phyloP scores from a whole-genome alignment of 75 land plant genomes.

The Larix kaempferi region DNA sequence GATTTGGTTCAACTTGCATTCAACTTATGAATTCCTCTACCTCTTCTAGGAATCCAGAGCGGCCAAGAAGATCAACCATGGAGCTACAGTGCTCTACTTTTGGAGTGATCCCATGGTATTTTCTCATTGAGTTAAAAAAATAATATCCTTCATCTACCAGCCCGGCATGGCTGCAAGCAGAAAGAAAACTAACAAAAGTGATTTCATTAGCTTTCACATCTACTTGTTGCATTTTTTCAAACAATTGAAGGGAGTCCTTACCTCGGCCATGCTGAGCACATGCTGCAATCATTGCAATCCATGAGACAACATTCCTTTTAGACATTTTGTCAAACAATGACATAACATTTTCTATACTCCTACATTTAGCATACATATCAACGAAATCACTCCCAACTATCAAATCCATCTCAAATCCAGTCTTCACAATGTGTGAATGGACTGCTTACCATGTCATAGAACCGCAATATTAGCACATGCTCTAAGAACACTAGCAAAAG shows the following conservation, averaged over 20 bases:
- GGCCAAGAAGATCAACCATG: constrained; percentile 12
- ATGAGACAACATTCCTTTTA: constrained; percentile 22
- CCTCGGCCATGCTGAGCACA: constrained; percentile 13
- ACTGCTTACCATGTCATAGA: constrained; percentile 15
- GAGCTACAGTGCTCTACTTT: constrained; percentile 1
- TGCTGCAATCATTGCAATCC: constrained; percentile 31
- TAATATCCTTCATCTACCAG: background rate
- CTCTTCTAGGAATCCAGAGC: constrained; percentile 8
- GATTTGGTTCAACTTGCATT: background rate
- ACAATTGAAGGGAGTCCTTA: constrained; percentile 22
- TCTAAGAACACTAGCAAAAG: constrained; percentile 10
- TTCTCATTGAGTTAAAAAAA: constrained; percentile 1
- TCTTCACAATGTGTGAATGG: constrained; percentile 30
- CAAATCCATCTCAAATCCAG: constrained; percentile 15
- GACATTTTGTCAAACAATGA: constrained; percentile 17
- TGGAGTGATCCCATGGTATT: background rate
- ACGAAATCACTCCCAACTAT: constrained; percentile 30
- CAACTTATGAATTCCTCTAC: background rate
- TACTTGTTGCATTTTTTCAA: constrained; percentile 17
- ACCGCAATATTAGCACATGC: constrained; percentile 2
- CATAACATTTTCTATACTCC: constrained; percentile 11
- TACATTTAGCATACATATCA: constrained; percentile 27
- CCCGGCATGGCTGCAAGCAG: constrained; percentile 6
- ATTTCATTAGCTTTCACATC: constrained; percentile 18
- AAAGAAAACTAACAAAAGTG: constrained; percentile 10